Evolutionary conservation across 192 early-diverging fungal species (phyloP).

Genomic region (Cladochytrium replicatum): DNA sequence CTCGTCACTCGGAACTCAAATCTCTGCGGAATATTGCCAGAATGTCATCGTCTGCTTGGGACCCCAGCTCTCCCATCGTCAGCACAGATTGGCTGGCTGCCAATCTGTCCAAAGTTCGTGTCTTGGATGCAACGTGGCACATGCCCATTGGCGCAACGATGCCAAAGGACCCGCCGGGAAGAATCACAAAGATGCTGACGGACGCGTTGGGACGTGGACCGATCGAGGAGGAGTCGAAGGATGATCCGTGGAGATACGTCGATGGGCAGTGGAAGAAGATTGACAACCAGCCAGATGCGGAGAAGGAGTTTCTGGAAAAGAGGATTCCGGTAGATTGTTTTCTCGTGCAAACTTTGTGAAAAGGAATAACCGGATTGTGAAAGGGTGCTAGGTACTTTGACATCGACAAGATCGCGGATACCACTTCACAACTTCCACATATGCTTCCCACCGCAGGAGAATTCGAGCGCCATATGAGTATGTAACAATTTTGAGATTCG

Average conservation of each 20-base stretch:
- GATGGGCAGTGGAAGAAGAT: slow-evolving; percentile 11
- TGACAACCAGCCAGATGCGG: neutral
- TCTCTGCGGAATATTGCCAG: too few relatives aligned
- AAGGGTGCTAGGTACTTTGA: slow-evolving; percentile 80
- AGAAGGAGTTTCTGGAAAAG: neutral
- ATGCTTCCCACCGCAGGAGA: slow-evolving; percentile 71
- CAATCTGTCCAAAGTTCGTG: slow-evolving; percentile 53
- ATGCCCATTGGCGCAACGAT: too few relatives aligned
- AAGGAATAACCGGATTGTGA: too few relatives aligned
- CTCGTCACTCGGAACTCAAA: too few relatives aligned
- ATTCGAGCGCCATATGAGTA: too few relatives aligned
- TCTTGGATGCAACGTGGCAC: slow-evolving; percentile 89
- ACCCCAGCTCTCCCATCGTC: too few relatives aligned
- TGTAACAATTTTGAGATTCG: too few relatives aligned
- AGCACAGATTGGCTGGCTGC: slow-evolving; percentile 49
- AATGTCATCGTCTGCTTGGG: too few relatives aligned
- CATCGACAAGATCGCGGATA: slow-evolving; percentile 78
- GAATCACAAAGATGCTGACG: slow-evolving; percentile 40
- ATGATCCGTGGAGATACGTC: slow-evolving; percentile 54
- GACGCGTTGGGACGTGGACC: neutral
- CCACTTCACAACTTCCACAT: slow-evolving; percentile 63
- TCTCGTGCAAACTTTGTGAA: too few relatives aligned
- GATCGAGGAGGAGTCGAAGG: slow-evolving; percentile 30
- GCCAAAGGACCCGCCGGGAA: too few relatives aligned
- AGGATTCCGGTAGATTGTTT: neutral